Evolutionary conservation across 371 early-diverging fungal genomes (phyloP).

Genomic region (Gilbertella persicaria): DNA sequence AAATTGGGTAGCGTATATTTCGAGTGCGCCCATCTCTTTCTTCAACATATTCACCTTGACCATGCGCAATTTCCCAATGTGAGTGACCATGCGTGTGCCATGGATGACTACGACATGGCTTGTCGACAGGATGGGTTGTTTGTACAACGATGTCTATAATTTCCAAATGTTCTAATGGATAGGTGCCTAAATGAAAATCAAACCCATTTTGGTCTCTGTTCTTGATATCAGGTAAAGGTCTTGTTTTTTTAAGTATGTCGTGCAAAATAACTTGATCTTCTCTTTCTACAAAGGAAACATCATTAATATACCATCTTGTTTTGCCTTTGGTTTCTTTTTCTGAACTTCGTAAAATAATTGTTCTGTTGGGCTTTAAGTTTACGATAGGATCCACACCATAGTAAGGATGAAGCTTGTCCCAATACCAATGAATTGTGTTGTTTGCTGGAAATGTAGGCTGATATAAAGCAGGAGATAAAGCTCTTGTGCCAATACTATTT

Average conservation of each 20-base stretch:
- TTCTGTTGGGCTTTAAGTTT: slow-evolving; percentile 18
- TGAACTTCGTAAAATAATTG: slow-evolving; percentile 30
- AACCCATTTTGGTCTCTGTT: slow-evolving; percentile 21
- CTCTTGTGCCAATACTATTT: neutral
- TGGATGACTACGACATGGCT: slow-evolving; percentile 45
- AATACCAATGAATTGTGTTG: slow-evolving; percentile 34
- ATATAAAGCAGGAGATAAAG: neutral
- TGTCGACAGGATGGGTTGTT: slow-evolving; percentile 27
- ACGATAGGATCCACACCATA: slow-evolving; percentile 39
- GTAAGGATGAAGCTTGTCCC: slow-evolving; percentile 35
- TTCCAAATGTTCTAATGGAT: slow-evolving; percentile 37
- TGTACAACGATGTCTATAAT: slow-evolving; percentile 46
- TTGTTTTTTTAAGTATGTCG: slow-evolving; percentile 10
- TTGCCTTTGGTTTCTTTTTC: slow-evolving; percentile 18
- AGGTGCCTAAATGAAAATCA: slow-evolving; percentile 37
- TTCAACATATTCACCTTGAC: slow-evolving; percentile 43
- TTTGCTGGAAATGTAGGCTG: slow-evolving; percentile 7
- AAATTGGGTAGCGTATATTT: slow-evolving; percentile 26
- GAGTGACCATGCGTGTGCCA: slow-evolving; percentile 56
- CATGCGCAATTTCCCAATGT: slow-evolving; percentile 47
- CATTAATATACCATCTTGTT: slow-evolving; percentile 36
- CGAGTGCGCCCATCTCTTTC: slow-evolving; percentile 24
- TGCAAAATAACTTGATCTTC: slow-evolving; percentile 11
- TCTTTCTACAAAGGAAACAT: slow-evolving; percentile 23
- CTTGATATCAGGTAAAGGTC: slow-evolving; percentile 5